Evolutionary conservation across 768 basidiomycete genomes (phyloP).

Genomic region (Suillus tomentosus): DNA sequence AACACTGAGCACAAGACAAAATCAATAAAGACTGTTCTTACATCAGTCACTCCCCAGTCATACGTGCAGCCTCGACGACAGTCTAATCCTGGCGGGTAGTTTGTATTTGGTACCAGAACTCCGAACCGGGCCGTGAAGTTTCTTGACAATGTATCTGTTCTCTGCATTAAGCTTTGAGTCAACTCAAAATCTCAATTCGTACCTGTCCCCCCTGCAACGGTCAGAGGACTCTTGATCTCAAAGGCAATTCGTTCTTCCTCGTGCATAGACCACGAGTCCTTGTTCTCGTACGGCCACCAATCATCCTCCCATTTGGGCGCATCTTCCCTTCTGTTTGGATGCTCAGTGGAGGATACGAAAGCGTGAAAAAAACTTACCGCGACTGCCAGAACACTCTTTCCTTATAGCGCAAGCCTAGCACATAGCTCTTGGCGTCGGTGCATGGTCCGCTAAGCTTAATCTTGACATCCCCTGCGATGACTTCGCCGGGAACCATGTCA

Average conservation of each 20-base stretch:
- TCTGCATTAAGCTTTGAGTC: neutral
- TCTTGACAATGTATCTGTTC: neutral
- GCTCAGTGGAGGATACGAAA: neutral
- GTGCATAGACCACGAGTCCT: constrained; percentile 18
- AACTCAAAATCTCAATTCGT: constrained; percentile 8
- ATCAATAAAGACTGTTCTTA: neutral
- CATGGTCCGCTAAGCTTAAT: constrained; percentile 6
- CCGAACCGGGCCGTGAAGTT: constrained; percentile 11
- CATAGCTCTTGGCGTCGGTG: neutral
- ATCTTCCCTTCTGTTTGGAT: constrained; percentile 1
- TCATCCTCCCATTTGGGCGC: neutral
- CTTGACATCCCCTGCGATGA: constrained; percentile 5
- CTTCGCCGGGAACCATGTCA: constrained; percentile 7
- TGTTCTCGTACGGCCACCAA: constrained; percentile 10
- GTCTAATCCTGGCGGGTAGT: constrained; percentile 23
- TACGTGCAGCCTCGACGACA: neutral
- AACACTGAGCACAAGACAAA: neutral
- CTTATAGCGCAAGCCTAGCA: constrained; percentile 8
- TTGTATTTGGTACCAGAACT: constrained; percentile 25
- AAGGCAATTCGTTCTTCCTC: constrained; percentile 24
- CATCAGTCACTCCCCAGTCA: neutral
- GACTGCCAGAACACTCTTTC: constrained; percentile 4
- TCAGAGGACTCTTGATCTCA: constrained; percentile 16
- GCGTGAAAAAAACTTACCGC: neutral
- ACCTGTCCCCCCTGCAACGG: neutral